Evolutionary conservation across 352 stramenopile species (phyloP), one percentile per base, ranked within the genome.

Genomic region (Pythium pyrilobum): DNA sequence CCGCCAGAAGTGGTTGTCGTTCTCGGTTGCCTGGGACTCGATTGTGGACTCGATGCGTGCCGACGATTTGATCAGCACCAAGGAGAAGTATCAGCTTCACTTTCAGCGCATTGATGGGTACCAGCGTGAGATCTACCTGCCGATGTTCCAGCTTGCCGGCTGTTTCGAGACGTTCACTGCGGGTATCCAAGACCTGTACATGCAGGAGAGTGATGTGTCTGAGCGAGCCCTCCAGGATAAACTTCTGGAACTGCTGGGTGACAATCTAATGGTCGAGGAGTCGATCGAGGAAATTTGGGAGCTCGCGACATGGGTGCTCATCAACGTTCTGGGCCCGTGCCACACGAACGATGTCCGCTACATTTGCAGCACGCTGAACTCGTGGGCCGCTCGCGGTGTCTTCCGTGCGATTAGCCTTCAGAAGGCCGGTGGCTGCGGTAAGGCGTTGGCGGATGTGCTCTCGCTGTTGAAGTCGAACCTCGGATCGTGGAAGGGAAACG

Each of bases 1-100:
- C 37, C 97, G 96, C 23, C 93, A 97, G 62, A 98, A 99, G 60
- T 99, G 97, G 97, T 90, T 97, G 2, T 98, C 97, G 36, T 99
- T 99, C 60, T 98, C 93, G 18, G 86, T 97, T 24, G 95, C 96
- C 4, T 99, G 96, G 96, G 97, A 99, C 60, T 93, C 96, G 41
- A 96, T 99, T 39, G 97, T 98, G 45, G 89, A 97, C 63, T 89
- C 94, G 40, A 98, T 98, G 74, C 81, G 96, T 33, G 78, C 82
- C 3, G 92, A 98, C 53, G 87, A 95, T 48, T 81, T 96, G 61
- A 94, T 96, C 60, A 93, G 87, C 38, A 92, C 90, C 52, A 85
- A 79, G 20, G 85, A 95, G 59, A 87, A 91, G 31, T 71, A 51
- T 33, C 43, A 98, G 44, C 76, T 99, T 27, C 96, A 97, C 53